Conservation (phyloP, 176 grass and related monocot genomes). For the Oryza rufipogon region DNA sequence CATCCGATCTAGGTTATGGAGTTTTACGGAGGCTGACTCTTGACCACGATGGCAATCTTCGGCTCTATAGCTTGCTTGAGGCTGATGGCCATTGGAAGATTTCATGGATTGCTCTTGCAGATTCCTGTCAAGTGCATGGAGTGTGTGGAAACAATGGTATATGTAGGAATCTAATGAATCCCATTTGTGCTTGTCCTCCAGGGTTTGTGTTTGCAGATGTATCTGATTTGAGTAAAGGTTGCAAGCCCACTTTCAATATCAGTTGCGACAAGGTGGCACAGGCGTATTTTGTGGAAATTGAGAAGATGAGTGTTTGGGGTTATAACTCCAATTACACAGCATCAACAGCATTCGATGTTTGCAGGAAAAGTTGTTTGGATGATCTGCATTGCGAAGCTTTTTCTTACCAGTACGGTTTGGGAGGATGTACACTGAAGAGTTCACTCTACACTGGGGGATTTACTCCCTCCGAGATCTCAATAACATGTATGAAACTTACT, state of each 20-base stretch:
- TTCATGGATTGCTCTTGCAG: background rate
- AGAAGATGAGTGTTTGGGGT: background rate
- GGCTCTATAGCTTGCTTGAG: no score
- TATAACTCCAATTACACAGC: background rate
- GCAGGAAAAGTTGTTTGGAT: background rate
- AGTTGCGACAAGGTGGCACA: background rate
- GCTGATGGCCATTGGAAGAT: background rate
- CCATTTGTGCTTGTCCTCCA: background rate
- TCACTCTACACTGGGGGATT: background rate
- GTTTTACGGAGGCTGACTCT: no score
- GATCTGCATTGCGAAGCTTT: background rate
- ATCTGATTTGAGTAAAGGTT: background rate
- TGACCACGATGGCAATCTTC: no score
- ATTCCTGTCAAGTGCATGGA: background rate
- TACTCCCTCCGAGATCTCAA: background rate
- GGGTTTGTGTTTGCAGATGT: background rate
- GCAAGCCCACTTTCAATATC: background rate
- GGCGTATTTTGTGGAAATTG: background rate
- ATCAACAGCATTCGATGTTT: background rate
- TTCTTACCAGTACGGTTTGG: background rate
- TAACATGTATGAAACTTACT: background rate
- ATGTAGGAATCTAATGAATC: background rate
- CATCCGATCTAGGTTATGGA: no score
- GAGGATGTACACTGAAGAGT: background rate
- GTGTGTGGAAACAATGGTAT: background rate